Evolutionary conservation across 1,284 basidiomycete genomes (phyloP), one percentile per base, ranked within the genome.

Genomic region (Trametes hirsuta): DNA sequence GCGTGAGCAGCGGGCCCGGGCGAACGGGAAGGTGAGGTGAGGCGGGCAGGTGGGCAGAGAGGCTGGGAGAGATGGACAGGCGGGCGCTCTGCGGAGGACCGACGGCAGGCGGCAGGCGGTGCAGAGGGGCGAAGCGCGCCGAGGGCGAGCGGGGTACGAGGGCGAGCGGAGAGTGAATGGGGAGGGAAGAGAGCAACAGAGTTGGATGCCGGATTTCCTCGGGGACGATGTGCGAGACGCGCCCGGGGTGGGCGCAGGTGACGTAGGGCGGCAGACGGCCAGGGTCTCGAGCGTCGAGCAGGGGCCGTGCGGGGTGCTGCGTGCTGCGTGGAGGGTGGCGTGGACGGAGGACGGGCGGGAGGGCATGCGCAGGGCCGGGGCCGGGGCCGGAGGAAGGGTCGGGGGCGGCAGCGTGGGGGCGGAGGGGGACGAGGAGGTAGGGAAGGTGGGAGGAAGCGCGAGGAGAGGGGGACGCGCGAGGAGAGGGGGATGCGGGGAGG

Each of bases 61-160:
- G 30, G 8, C 8, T 4, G 30, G 30, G 5, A 30, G 30, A 30
- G 30, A 30, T 4, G 8, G 30, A 30, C 30, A 30, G 30, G 30
- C 42, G 50, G 35, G 58, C 59, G 56, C 44, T 46, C 46, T 47
- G 58, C 55, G 58, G 63, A 60, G 45, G 60, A 62, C 57, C 52
- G 58, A 58, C 37, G 58, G 59, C 42, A 57, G 56, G 51, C 14
- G 30, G 47, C 24, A 22, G 18, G 30, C 35, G 18, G 34, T 11
- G 30, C 6, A 40, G 34, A 36, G 40, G 49, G 49, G 22, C 18
- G 55, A 34, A 22, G 18, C 25, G 49, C 34, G 24, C 21, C 12
- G 45, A 42, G 21, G 47, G 47, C 10, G 36, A 41, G 48, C 25
- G 45, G 14, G 5, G 8, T 30, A 30, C 30, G 30, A 30, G 51